Percentiles rank a stretch among this genome's conserved stretches.
Evolutionary conservation across 83 land plant genomes (phyloP).

Genomic region (Picea engelmannii): DNA sequence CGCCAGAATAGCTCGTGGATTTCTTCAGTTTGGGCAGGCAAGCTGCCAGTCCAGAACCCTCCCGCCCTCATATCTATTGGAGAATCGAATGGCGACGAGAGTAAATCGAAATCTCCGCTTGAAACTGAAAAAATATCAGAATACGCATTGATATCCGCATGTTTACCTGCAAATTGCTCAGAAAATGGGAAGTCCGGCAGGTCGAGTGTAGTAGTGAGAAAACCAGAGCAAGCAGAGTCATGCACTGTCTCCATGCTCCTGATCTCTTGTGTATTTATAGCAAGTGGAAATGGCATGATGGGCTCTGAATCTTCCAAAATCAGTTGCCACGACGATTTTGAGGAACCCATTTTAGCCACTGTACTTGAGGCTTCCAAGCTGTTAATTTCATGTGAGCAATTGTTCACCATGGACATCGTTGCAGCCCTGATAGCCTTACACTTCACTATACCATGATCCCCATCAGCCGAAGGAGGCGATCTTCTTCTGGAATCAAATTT

Average conservation of each 20-base stretch:
- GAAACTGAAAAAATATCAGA: not conserved
- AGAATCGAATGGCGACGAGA: not conserved
- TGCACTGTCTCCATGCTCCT: not conserved
- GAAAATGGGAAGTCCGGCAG: not conserved
- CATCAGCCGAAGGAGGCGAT: no score
- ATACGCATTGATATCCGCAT: not conserved
- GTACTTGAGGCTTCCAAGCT: not conserved
- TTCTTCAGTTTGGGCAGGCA: no score
- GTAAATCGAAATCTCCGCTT: not conserved
- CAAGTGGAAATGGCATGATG: not conserved
- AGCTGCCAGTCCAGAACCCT: not conserved
- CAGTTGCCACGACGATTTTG: not conserved
- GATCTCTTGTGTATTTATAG: not conserved
- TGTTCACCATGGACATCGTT: not conserved
- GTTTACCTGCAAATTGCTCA: not conserved
- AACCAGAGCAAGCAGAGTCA: not conserved
- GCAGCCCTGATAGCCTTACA: not conserved
- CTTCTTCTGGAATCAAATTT: no score
- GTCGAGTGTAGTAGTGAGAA: not conserved
- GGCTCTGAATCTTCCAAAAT: not conserved
- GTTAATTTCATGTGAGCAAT: not conserved
- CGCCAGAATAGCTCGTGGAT: no score
- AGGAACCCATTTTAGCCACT: not conserved
- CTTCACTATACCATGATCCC: no score
- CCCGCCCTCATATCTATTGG: not conserved